These are phyloP conservation scores for Sphaerosporella brunnea DNA, from an alignment of 495 filamentous ascomycete species.

Conservation along the genomic window DNA sequence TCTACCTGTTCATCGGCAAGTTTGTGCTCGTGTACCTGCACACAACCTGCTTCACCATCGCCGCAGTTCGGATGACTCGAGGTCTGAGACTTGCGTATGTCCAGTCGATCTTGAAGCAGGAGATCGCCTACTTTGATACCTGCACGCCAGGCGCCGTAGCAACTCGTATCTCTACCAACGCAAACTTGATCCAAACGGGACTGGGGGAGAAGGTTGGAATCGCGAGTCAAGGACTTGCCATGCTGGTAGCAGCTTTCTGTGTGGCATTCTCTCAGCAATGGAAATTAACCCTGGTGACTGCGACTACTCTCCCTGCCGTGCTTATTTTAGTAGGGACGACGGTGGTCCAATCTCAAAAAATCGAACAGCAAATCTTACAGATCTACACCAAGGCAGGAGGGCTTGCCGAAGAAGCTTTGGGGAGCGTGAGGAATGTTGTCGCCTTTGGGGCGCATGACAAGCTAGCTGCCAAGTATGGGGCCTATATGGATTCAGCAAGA, in stretches of 20 bases:
- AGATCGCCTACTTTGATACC: slow-evolving; percentile 6
- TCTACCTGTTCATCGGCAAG: slow-evolving; percentile 46
- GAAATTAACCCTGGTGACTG: slow-evolving; percentile 40
- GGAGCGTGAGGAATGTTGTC: slow-evolving; percentile 41
- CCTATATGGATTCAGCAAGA: slow-evolving; percentile 41
- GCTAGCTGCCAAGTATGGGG: slow-evolving; percentile 35
- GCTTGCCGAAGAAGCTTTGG: slow-evolving; percentile 40
- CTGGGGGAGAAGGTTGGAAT: slow-evolving; percentile 34
- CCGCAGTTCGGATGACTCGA: slow-evolving; percentile 38
- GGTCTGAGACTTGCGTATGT: slow-evolving; percentile 37
- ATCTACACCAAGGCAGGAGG: slow-evolving; percentile 43
- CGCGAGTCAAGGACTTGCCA: slow-evolving; percentile 36
- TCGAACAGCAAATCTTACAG: slow-evolving; percentile 37
- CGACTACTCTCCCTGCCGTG: slow-evolving; percentile 39
- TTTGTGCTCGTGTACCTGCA: slow-evolving; percentile 38
- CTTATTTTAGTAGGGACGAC: slow-evolving; percentile 37
- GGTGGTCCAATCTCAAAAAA: slow-evolving; percentile 40
- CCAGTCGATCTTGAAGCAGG: slow-evolving; percentile 27
- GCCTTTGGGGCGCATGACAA: slow-evolving; percentile 45
- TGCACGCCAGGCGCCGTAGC: slow-evolving; percentile 4
- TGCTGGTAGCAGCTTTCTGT: slow-evolving; percentile 34
- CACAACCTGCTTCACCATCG: slow-evolving; percentile 35
- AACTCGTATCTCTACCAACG: slow-evolving; percentile 3
- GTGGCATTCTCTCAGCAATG: slow-evolving; percentile 41
- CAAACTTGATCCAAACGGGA: slow-evolving; percentile 7